Base-by-base conservation (phyloP, 2,329 filamentous ascomycete species). In the Colletotrichum ledebouriae region DNA sequence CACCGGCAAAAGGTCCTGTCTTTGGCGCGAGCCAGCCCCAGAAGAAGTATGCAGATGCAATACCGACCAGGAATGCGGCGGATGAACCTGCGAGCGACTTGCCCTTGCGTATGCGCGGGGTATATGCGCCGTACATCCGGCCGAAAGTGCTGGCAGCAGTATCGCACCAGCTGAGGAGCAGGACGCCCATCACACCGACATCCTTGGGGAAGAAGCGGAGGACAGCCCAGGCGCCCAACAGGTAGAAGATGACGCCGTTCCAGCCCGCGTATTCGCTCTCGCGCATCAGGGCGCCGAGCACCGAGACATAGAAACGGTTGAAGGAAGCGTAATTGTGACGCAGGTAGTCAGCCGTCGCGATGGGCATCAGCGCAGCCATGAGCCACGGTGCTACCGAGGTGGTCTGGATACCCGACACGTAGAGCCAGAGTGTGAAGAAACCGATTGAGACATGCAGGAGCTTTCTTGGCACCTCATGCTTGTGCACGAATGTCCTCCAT, bases 241-340 rank as follows among this genome's bases (percentile, higher is more conserved):
- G 88, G 80, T 98, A 99, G 84, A 93, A 98, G 72, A 99, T 97
- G 73, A 98, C 95, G 59, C 96, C 96, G 78, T 99, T 99, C 86
- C 94, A 99, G 59, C 94, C 93, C 55, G 90, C 86, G 73, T 95
- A 97, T 81, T 99, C 96, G 72, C 92, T 96, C 83, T 99, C 96
- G 62, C 96, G 92, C 96, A 99, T 99, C 73, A 99, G 85, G 0
- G 94, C 94, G 53, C 96, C 96, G 13, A 98, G 82, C 42, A 88
- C 86, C 64, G 87, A 89, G 74, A 98, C 95, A 79, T 98, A 99
- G 64, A 97, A 78, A 42, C 90, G 87, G 79, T 99, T 99, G 75
- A 99, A 87, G 1, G 89, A 86, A 68, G 92, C 88, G 74, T 90
- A 96, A 73, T 89, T 89, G 80, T 98, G 94, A 59, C 96, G 92